phyloP scores from a whole-genome alignment of 371 early-diverging fungal species.

The Mucor circinelloides region DNA sequence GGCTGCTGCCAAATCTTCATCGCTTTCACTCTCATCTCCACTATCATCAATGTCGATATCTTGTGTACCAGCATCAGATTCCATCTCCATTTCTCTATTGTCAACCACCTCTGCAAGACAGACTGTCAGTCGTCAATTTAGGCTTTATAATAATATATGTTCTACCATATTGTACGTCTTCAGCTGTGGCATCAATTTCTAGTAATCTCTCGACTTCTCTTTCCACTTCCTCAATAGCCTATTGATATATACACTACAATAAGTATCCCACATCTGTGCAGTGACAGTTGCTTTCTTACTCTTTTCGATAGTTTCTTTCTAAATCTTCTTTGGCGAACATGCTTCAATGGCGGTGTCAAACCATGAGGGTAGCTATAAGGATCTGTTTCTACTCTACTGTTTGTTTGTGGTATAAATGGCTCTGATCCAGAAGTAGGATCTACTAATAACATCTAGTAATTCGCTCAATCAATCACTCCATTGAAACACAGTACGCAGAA shows the following conservation, averaged over 20 bases:
- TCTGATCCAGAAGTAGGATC: slow-evolving; percentile 45
- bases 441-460: slow-evolving; percentile 61
- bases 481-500: not conserved
- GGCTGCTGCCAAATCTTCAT: slow-evolving; percentile 49
- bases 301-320: slow-evolving; percentile 86
- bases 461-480: not conserved
- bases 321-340: slow-evolving; percentile 88
- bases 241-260: slow-evolving; percentile 27
- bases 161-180: slow-evolving; percentile 71
- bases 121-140: not conserved
- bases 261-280: not conserved
- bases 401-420: slow-evolving; percentile 29
- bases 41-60: slow-evolving; percentile 51
- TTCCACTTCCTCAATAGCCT: slow-evolving; percentile 91
- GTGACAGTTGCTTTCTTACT: slow-evolving; percentile 36
- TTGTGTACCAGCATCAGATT: slow-evolving; percentile 51
- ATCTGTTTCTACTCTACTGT: slow-evolving; percentile 38
- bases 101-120: slow-evolving; percentile 43
- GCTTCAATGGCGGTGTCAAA: slow-evolving; percentile 87
- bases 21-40: slow-evolving; percentile 53
- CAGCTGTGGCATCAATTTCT: slow-evolving; percentile 81
- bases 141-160: not conserved
- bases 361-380: slow-evolving; percentile 84
- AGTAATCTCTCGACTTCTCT: slow-evolving; percentile 85
- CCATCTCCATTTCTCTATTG: slow-evolving; percentile 44